Conservation (phyloP, 1,284 basidiomycete genomes). For the Boletellus sp. region DNA sequence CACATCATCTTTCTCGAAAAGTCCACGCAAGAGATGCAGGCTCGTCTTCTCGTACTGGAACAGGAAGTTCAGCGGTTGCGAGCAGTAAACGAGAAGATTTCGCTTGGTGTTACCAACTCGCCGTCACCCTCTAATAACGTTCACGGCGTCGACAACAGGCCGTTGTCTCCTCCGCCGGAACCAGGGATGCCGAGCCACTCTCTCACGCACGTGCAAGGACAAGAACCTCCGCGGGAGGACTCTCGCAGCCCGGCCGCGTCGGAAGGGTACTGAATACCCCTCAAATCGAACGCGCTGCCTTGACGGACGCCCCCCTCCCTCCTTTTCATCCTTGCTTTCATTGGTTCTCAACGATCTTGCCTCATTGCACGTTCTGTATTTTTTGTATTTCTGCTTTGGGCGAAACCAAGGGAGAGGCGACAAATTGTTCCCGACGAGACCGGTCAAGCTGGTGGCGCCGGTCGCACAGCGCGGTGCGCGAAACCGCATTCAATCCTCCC, state of each 20-base stretch:
- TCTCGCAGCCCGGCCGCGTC: conserved; percentile 61
- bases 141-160: conserved; percentile 46
- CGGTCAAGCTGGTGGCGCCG: conserved; percentile 31
- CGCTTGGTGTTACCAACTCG: conserved; percentile 53
- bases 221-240: conserved; percentile 55
- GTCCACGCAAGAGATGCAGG: conserved; percentile 62
- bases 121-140: conserved; percentile 44
- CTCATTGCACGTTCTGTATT: conserved; percentile 34
- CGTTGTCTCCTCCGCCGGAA: conserved; percentile 64
- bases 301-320: conserved; percentile 23
- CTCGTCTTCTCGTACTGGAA: conserved; percentile 59
- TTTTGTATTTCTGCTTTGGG: conserved; percentile 35
- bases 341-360: conserved; percentile 31
- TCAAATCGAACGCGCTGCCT: conserved; percentile 17
- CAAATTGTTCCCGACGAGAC: conserved; percentile 16
- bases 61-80: conserved; percentile 64
- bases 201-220: conserved; percentile 49
- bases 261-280: conserved; percentile 39
- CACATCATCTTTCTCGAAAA: conserved; percentile 70
- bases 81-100: conserved; percentile 75
- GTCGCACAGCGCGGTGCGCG: conserved; percentile 36
- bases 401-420: conserved; percentile 28
- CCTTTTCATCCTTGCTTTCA: conserved; percentile 21
- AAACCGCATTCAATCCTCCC: conserved; percentile 10
- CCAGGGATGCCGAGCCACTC: conserved; percentile 43